Base-by-base conservation (phyloP, 139 green algal species). In the Picocystis salinarum region DNA sequence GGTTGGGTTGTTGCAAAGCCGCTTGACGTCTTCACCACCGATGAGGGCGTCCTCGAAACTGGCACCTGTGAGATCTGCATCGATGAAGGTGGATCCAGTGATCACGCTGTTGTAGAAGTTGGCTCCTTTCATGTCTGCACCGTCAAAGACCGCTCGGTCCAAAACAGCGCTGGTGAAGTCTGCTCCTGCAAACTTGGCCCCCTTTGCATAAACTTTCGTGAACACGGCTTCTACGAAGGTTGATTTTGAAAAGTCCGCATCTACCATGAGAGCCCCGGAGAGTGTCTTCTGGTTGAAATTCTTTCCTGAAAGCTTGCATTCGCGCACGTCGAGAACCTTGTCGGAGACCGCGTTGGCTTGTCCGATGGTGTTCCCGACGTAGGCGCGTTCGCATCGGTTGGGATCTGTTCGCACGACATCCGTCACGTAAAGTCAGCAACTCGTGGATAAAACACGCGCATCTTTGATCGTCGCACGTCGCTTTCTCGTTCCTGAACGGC, bases 31-130 rank as follows among this genome's bases (percentile, higher is more conserved):
- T n/a, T 85, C 56, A 10, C 56, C 64, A 26, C 75, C 75, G 23
- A 95, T 86, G 9, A 96, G 61, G 3, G 81, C 86, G 45, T 93
- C 82, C 56, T 93, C 84, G 65, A 91, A 97, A 26, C 66, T 46
- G 3, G 65, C 66, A 4, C 52, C 75, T 15, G 61, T 64, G 31
- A 97, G 48, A 53, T 94, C 73, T 12, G 86, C 65, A 15, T 60
- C 73, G 10, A 70, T 45, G 31, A 85, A 93, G 1, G 52, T 76
- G 11, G 63, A 51, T 13, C 77, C 75, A 19, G 79, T 79, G 40
- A 70, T 48, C 7, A 78, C 62, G 1, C 72, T 56, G 45, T 87
- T 87, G 23, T 46, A 40, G 24, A 85, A 77, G 20, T 73, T 75
- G n/a, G 56, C 59, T 3, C 52, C 53, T 13, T 23, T 55, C 23